Percentiles rank a stretch among this genome's conserved stretches.
Evolutionary conservation across 2,329 filamentous ascomycete genomes (phyloP).

Genomic region (Penicillium rolfsii): DNA sequence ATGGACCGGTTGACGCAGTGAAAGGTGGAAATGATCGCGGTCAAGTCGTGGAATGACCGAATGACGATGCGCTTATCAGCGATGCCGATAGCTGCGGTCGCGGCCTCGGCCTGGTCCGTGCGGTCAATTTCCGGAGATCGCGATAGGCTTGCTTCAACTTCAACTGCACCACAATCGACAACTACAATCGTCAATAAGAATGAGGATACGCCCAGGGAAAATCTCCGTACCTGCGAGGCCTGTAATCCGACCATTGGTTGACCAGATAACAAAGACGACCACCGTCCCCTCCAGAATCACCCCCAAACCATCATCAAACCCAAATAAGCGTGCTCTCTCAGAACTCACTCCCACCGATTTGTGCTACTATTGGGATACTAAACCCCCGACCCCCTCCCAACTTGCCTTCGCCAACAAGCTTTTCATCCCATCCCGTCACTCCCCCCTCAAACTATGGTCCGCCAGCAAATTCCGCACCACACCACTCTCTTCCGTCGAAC

Average conservation of each 20-base stretch:
- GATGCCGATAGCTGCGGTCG: slow-evolving; percentile 15
- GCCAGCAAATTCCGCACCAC: slow-evolving; percentile 63
- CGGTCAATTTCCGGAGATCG: slow-evolving; percentile 27
- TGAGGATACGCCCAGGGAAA: slow-evolving; percentile 13
- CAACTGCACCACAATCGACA: background rate
- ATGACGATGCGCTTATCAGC: slow-evolving; percentile 17
- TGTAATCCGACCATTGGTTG: background rate
- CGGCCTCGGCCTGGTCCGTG: slow-evolving; percentile 23
- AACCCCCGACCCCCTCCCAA: slow-evolving; percentile 48
- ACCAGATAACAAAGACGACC: slow-evolving; percentile 14
- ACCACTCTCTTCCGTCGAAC: slow-evolving; percentile 55
- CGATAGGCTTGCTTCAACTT: slow-evolving; percentile 10
- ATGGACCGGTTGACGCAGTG: background rate
- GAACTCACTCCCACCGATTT: slow-evolving; percentile 38
- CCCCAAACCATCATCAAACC: slow-evolving; percentile 15
- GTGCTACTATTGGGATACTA: slow-evolving; percentile 57
- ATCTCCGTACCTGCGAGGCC: slow-evolving; percentile 9
- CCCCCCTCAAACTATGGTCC: slow-evolving; percentile 62
- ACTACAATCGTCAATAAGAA: slow-evolving; percentile 2
- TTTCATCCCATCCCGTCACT: slow-evolving; percentile 51
- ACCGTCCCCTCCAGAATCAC: background rate
- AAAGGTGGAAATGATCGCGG: background rate
- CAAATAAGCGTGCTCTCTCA: slow-evolving; percentile 35
- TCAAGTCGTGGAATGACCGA: background rate
- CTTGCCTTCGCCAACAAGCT: slow-evolving; percentile 51